phyloP scores from a whole-genome alignment of 2,329 filamentous ascomycete genomes.

The Penicillium sp. region DNA sequence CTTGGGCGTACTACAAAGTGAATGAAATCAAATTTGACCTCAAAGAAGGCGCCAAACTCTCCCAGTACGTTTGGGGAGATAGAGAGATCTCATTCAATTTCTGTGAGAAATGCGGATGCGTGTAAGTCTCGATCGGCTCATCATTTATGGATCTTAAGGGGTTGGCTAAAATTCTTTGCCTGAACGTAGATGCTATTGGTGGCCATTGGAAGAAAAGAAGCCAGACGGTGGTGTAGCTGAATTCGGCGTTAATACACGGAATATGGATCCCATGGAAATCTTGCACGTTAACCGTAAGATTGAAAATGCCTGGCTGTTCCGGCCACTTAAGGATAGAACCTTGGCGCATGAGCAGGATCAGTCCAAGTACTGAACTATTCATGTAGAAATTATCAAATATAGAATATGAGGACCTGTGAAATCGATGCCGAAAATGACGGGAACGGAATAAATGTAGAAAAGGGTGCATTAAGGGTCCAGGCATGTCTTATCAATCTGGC shows the following conservation, averaged over 20 bases:
- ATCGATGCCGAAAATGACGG: no score
- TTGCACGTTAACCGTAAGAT: constrained; percentile 8
- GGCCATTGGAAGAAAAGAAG: constrained; percentile 5
- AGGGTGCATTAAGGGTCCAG: not conserved
- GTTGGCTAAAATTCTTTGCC: not conserved
- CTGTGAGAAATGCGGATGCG: constrained; percentile 9
- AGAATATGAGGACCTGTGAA: no score
- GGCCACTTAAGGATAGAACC: constrained; percentile 2
- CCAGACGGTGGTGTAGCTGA: constrained; percentile 1
- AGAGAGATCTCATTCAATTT: constrained; percentile 8
- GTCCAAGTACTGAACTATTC: constrained; percentile 8
- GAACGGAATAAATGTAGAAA: not conserved
- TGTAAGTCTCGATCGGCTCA: constrained; percentile 6
- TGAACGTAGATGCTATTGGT: constrained; percentile 5
- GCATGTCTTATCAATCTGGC: not conserved
- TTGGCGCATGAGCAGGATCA: constrained; percentile 4
- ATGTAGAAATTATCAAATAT: not conserved
- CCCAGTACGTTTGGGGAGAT: constrained; percentile 8
- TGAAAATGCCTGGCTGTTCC: constrained; percentile 4
- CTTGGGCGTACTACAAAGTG: constrained; percentile 13
- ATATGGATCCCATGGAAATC: constrained; percentile 11
- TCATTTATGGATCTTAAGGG: not conserved
- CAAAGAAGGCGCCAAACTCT: constrained; percentile 8
- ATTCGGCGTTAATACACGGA: constrained; percentile 8
- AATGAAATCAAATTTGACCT: constrained; percentile 8